Evolutionary conservation across 305 asterid genomes (phyloP).

Genomic region (Stenogyne calaminthoides): DNA sequence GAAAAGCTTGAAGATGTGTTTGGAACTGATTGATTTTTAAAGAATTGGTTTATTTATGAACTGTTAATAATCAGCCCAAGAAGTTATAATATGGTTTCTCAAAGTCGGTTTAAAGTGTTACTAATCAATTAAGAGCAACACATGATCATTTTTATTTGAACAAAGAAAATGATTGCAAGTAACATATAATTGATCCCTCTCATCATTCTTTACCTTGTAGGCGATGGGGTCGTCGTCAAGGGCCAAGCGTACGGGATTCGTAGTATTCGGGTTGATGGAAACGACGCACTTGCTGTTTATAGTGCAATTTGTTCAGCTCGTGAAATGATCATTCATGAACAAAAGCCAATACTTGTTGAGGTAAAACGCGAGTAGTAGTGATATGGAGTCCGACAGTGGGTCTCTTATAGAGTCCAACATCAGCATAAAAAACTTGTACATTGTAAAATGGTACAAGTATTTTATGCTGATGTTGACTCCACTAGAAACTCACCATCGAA

Average conservation of each 20-base stretch:
- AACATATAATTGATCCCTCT: conserved; percentile 2
- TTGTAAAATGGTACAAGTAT: too few species aligned
- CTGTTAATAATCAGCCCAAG: neutral
- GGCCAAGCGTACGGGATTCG: conserved; percentile 84
- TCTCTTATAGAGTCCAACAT: too few species aligned
- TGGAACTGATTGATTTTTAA: too few species aligned
- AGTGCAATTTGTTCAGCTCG: conserved; percentile 69
- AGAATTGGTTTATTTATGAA: neutral
- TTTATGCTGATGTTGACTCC: too few species aligned
- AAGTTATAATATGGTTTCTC: too few species aligned
- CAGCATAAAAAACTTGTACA: too few species aligned
- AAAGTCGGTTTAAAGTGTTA: too few species aligned
- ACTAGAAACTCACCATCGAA: too few species aligned
- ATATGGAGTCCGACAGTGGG: too few species aligned
- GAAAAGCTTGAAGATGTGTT: neutral
- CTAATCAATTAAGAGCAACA: neutral
- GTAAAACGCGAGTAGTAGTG: conserved; percentile 34
- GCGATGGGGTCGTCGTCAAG: conserved; percentile 88
- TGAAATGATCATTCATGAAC: conserved; percentile 68
- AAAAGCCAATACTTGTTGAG: conserved; percentile 82
- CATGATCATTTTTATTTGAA: neutral
- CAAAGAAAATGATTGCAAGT: neutral
- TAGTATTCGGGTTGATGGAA: conserved; percentile 89
- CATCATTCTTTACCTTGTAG: conserved; percentile 36
- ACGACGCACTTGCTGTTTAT: conserved; percentile 83